Evolutionary conservation across 129 eudicot genomes (phyloP).

Genomic region (Arctium minus): DNA sequence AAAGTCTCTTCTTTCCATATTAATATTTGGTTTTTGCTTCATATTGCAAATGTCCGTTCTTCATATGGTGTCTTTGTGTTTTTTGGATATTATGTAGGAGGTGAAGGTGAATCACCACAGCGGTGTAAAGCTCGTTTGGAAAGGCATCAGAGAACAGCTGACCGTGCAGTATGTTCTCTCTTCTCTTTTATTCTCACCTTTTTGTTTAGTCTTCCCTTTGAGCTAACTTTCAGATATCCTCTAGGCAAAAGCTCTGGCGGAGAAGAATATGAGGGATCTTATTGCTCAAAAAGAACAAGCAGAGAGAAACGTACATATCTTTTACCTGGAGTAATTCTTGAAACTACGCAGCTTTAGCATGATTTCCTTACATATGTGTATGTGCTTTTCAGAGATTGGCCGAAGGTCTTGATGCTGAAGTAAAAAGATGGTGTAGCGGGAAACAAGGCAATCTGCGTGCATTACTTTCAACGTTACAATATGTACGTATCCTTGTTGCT

Average conservation of each 20-base stretch:
- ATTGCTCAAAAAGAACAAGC: conserved; percentile 89
- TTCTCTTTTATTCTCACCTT: neutral
- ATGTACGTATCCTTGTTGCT: conserved; percentile 45
- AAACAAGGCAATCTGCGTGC: conserved; percentile 98
- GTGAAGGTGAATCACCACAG: conserved; percentile 89
- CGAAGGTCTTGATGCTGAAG: conserved; percentile 93
- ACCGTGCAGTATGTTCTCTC: conserved; percentile 76
- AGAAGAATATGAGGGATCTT: conserved; percentile 90
- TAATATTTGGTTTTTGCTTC: neutral
- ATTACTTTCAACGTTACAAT: conserved; percentile 97
- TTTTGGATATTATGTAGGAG: conserved; percentile 32
- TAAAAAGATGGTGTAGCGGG: conserved; percentile 93
- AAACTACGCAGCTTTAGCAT: neutral
- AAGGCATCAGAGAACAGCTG: conserved; percentile 94
- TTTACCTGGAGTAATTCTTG: neutral
- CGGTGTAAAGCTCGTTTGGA: conserved; percentile 95
- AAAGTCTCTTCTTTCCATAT: neutral
- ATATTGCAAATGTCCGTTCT: neutral
- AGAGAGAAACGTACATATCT: conserved; percentile 68
- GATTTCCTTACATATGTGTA: neutral
- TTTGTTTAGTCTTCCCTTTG: neutral
- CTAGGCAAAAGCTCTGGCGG: conserved; percentile 95
- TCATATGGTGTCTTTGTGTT: neutral
- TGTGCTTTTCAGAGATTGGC: conserved; percentile 75
- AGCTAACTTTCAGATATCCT: conserved; percentile 21